phyloP scores from a whole-genome alignment of 768 basidiomycete species.

The Nevesoporus exiguus region DNA sequence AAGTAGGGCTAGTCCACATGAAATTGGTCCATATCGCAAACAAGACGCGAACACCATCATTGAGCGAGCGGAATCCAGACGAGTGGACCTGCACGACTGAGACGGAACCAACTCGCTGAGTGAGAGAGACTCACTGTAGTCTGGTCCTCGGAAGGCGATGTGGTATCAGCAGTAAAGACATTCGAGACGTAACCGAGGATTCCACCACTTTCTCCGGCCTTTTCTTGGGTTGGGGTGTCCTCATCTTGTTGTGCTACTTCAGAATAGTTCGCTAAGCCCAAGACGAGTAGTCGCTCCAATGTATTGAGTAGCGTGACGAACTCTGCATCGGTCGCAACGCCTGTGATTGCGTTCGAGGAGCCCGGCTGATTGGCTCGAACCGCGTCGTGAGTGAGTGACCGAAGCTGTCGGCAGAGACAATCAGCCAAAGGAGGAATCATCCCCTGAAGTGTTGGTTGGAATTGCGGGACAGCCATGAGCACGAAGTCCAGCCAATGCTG shows the following conservation, averaged over 20 bases:
- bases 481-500: conserved; percentile 98
- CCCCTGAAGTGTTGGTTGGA: conserved; percentile 65
- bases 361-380: conserved; percentile 40
- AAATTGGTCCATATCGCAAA: conserved; percentile 71
- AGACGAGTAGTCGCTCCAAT: conserved; percentile 74
- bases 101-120: neutral
- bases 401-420: conserved; percentile 71
- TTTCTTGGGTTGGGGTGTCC: conserved; percentile 52
- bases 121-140: conserved; percentile 45
- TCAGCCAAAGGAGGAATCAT: conserved; percentile 74
- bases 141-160: conserved; percentile 49
- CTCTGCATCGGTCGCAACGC: conserved; percentile 71
- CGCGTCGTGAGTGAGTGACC: conserved; percentile 52
- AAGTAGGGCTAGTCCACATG: conserved; percentile 44
- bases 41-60: conserved; percentile 77
- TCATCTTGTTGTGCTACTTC: conserved; percentile 54
- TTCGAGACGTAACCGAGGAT: conserved; percentile 88
- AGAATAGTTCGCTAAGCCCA: conserved; percentile 60
- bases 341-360: conserved; percentile 41
- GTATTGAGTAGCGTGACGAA: conserved; percentile 81
- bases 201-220: conserved; percentile 55
- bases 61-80: conserved; percentile 72
- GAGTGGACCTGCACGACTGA: conserved; percentile 48
- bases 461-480: conserved; percentile 84
- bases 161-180: conserved; percentile 79